Conservation (phyloP, 768 basidiomycete genomes). For the Sistotremastrum suecicum region DNA sequence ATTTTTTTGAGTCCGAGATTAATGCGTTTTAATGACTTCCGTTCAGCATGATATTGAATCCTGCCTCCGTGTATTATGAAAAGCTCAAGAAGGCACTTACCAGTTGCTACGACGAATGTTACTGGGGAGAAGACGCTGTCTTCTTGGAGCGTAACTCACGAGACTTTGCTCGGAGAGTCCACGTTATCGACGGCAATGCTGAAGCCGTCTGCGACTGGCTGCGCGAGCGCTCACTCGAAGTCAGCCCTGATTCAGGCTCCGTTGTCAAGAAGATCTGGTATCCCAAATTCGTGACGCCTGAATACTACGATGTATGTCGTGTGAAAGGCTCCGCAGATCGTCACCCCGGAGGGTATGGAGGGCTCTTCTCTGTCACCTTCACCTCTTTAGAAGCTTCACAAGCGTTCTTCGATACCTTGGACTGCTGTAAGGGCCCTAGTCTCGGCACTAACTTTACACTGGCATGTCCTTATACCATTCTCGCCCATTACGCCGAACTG, state of each 20-base stretch:
- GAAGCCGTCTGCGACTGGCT: constrained; percentile 74
- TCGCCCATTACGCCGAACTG: constrained; percentile 82
- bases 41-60: constrained; percentile 75
- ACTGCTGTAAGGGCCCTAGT: constrained; percentile 80
- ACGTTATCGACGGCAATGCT: constrained; percentile 67
- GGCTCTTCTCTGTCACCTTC: constrained; percentile 81
- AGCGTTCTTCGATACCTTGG: constrained; percentile 76
- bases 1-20: neutral
- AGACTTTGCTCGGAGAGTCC: constrained; percentile 67
- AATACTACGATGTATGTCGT: constrained; percentile 60
- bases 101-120: constrained; percentile 63
- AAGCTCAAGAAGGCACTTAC: constrained; percentile 46
- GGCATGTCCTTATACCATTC: constrained; percentile 83
- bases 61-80: constrained; percentile 52
- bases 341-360: constrained; percentile 53
- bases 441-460: constrained; percentile 94
- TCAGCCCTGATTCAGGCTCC: constrained; percentile 14
- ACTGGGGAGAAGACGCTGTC: constrained; percentile 84
- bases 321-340: constrained; percentile 18
- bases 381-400: constrained; percentile 47
- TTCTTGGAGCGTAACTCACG: constrained; percentile 98
- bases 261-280: constrained; percentile 80
- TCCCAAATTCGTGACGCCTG: constrained; percentile 64
- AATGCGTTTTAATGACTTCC: neutral
- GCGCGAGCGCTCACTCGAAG: constrained; percentile 32